Evolutionary conservation across 768 basidiomycete genomes (phyloP).

Genomic region (Amanita pseudoporphyria): DNA sequence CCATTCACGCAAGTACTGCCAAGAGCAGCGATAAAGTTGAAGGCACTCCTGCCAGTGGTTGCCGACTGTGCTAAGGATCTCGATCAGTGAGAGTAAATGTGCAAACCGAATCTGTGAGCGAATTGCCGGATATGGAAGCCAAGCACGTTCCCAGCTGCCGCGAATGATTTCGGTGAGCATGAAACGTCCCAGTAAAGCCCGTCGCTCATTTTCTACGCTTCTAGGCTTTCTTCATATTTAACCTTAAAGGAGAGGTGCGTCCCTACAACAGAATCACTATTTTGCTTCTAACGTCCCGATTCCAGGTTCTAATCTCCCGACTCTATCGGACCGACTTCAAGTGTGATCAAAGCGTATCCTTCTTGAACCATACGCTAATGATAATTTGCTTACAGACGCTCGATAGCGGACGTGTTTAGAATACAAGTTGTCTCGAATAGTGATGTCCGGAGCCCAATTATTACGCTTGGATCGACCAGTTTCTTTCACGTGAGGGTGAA

Average conservation of each 20-base stretch:
- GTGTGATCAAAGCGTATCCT: slow-evolving; percentile 34
- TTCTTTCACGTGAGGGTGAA: slow-evolving; percentile 98
- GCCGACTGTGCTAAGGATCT: too few relatives aligned
- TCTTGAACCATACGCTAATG: slow-evolving; percentile 7
- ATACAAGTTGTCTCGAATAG: slow-evolving; percentile 99
- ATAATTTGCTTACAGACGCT: slow-evolving; percentile 48
- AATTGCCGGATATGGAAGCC: too few relatives aligned
- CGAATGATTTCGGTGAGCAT: slow-evolving; percentile 5
- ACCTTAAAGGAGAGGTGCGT: slow-evolving; percentile 94
- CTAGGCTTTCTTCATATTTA: slow-evolving; percentile 98
- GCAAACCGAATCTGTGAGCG: too few relatives aligned
- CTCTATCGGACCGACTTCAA: slow-evolving; percentile 96
- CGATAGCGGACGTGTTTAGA: slow-evolving; percentile 95
- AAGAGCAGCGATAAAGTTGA: too few relatives aligned
- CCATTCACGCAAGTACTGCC: too few relatives aligned
- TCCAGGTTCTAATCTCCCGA: slow-evolving; percentile 88
- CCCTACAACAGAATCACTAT: slow-evolving; percentile 1
- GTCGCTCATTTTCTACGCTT: slow-evolving; percentile 1
- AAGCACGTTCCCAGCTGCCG: background rate
- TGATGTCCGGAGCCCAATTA: slow-evolving; percentile 93
- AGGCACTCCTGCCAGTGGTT: too few relatives aligned
- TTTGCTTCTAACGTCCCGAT: background rate
- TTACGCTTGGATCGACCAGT: slow-evolving; percentile 94
- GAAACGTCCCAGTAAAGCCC: background rate
- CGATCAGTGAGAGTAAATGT: too few relatives aligned